phyloP scores from a whole-genome alignment of 495 filamentous ascomycete species.

The Penicillium pancosmium region DNA sequence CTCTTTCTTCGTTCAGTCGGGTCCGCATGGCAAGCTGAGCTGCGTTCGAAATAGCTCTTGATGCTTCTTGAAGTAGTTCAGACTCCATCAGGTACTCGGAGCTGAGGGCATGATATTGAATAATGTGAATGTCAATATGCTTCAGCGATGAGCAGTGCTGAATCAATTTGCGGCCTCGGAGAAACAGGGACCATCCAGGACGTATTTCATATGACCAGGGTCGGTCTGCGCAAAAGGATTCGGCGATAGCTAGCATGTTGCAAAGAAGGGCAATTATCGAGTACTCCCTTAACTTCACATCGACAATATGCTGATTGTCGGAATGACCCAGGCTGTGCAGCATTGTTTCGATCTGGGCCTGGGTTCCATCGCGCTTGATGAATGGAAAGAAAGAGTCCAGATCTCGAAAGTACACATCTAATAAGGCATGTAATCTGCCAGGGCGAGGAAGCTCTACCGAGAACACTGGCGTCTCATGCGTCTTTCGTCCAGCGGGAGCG shows the following conservation, averaged over 20 bases:
- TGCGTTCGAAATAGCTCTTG: background rate
- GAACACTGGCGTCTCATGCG: background rate
- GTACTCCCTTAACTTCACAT: background rate
- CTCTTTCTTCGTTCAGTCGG: slow-evolving; percentile 2
- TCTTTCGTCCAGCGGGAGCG: background rate
- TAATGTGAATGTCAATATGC: background rate
- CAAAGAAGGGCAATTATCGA: slow-evolving; percentile 5
- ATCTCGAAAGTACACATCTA: slow-evolving; percentile 4
- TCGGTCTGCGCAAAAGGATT: background rate
- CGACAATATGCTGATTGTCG: background rate
- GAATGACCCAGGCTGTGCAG: background rate
- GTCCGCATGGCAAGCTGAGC: slow-evolving; percentile 1
- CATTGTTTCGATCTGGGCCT: background rate
- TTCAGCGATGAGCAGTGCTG: background rate
- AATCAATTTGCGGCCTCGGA: slow-evolving; percentile 7
- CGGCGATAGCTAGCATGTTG: slow-evolving; percentile 9
- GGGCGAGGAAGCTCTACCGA: background rate
- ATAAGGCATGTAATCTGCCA: background rate
- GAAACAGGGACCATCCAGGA: slow-evolving; percentile 2
- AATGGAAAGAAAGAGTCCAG: slow-evolving; percentile 4
- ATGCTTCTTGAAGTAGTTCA: background rate
- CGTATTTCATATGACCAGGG: background rate
- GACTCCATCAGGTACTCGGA: background rate
- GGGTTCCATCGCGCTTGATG: background rate
- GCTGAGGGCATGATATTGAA: background rate